Conservation (phyloP, 2,329 filamentous ascomycete genomes). For the Paracorniculantispora psalliotae region DNA sequence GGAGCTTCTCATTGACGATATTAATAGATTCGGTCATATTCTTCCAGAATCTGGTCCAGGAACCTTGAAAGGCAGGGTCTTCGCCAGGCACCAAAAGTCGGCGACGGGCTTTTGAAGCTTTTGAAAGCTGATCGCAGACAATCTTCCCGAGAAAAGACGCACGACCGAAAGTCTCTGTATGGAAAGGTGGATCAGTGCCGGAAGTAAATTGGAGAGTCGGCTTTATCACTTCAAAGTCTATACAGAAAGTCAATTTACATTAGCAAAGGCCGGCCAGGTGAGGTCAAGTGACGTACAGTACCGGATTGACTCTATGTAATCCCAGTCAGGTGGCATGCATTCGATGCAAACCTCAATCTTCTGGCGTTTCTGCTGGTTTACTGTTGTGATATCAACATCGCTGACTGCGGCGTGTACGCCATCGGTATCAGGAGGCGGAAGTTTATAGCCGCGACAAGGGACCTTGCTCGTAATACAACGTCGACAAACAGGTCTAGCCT, state of each 20-base stretch:
- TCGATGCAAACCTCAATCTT: background rate
- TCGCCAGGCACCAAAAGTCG: background rate
- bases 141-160: background rate
- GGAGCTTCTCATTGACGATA: background rate
- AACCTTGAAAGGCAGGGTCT: background rate
- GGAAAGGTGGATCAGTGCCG: background rate
- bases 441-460: background rate
- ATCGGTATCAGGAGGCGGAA: background rate
- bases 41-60: background rate
- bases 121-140: slow-evolving; percentile 1
- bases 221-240: background rate
- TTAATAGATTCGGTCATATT: background rate
- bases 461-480: background rate
- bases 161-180: background rate
- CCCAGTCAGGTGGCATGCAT: background rate
- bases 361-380: background rate
- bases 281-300: background rate
- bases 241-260: background rate
- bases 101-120: background rate
- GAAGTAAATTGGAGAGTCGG: too few species aligned
- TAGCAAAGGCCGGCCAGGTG: too few species aligned
- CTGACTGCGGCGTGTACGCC: background rate
- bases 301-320: background rate
- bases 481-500: background rate
- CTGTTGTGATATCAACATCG: background rate